Conservation (phyloP, 2,329 filamentous ascomycete genomes). For the Neofusicoccum cordaticola region DNA sequence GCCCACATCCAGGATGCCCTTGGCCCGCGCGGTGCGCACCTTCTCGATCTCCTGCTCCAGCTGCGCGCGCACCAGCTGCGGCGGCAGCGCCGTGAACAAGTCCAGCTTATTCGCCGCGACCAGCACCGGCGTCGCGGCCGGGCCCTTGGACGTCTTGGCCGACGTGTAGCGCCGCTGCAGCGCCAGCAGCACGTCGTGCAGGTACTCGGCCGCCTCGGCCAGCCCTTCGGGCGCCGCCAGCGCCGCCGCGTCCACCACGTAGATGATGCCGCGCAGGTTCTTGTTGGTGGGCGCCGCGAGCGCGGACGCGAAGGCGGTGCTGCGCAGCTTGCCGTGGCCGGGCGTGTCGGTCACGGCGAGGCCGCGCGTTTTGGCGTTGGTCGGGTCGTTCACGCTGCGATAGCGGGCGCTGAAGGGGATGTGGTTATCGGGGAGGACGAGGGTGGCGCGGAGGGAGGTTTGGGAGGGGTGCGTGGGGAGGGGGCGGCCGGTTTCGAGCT, state of each 20-base stretch:
- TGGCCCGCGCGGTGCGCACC: conserved; percentile 70
- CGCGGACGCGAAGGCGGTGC: conserved; percentile 57
- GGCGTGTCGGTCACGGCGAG: conserved; percentile 85
- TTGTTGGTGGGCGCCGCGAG: conserved; percentile 40
- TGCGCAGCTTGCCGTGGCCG: conserved; percentile 84
- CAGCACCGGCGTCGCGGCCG: conserved; percentile 67
- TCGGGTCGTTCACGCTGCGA: conserved; percentile 64
- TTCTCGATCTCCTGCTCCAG: conserved; percentile 79
- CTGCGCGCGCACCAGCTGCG: conserved; percentile 67
- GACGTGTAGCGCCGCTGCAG: conserved; percentile 71
- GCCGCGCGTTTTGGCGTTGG: conserved; percentile 55
- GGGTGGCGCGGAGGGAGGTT: conserved; percentile 55
- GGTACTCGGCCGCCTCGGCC: conserved; percentile 73
- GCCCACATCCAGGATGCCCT: conserved; percentile 78
- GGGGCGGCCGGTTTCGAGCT: conserved; percentile 56
- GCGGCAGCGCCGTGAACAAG: conserved; percentile 86
- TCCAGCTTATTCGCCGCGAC: conserved; percentile 95
- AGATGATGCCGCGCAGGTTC: conserved; percentile 69
- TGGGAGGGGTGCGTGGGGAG: conserved; percentile 62
- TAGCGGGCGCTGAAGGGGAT: conserved; percentile 59
- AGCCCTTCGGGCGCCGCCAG: conserved; percentile 46
- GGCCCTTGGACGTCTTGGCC: conserved; percentile 56
- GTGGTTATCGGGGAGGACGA: conserved; percentile 53
- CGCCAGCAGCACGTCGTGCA: conserved; percentile 82
- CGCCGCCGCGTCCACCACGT: conserved; percentile 77